Percentiles rank a stretch among this genome's conserved stretches.
Conservation (phyloP, 306 rosid genomes). For the Lathyrus sativus region DNA sequence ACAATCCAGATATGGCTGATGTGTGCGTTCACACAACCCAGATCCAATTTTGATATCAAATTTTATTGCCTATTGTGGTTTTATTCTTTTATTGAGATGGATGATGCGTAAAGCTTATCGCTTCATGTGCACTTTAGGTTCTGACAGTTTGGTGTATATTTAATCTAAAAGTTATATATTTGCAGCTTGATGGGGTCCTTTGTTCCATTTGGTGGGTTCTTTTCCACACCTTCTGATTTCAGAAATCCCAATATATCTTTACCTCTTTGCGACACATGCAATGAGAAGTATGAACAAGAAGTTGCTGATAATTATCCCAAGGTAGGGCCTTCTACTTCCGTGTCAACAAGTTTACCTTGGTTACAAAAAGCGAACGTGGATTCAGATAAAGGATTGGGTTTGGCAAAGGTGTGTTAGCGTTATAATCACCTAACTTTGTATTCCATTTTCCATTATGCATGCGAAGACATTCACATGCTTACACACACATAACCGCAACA, state of each 20-base stretch:
- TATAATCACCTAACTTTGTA: conserved; percentile 35
- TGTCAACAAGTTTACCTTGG: conserved; percentile 59
- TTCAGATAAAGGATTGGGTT: conserved; percentile 52
- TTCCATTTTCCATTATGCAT: conserved; percentile 40
- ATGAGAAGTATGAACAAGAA: conserved; percentile 80
- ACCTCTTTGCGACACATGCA: conserved; percentile 64
- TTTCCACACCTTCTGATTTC: conserved; percentile 63
- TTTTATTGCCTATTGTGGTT: not conserved
- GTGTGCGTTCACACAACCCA: not conserved
- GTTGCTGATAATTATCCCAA: conserved; percentile 56
- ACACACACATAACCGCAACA: conserved; percentile 37
- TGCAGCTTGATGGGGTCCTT: conserved; percentile 97
- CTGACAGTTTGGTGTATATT: conserved; percentile 52
- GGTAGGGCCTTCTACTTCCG: conserved; percentile 50
- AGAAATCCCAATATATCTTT: conserved; percentile 47
- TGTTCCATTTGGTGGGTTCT: conserved; percentile 93
- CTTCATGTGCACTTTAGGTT: conserved; percentile 39
- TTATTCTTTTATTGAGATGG: not conserved
- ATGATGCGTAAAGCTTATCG: conserved; percentile 26
- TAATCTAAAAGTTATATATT: conserved; percentile 58
- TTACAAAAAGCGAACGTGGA: conserved; percentile 56
- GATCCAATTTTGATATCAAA: not conserved
- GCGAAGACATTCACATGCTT: conserved; percentile 39
- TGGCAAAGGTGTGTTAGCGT: conserved; percentile 68
- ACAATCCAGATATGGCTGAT: not conserved